These are phyloP conservation scores for Trichodelitschia bisporula DNA, from an alignment of 495 filamentous ascomycete genomes.

Conservation along the genomic window DNA sequence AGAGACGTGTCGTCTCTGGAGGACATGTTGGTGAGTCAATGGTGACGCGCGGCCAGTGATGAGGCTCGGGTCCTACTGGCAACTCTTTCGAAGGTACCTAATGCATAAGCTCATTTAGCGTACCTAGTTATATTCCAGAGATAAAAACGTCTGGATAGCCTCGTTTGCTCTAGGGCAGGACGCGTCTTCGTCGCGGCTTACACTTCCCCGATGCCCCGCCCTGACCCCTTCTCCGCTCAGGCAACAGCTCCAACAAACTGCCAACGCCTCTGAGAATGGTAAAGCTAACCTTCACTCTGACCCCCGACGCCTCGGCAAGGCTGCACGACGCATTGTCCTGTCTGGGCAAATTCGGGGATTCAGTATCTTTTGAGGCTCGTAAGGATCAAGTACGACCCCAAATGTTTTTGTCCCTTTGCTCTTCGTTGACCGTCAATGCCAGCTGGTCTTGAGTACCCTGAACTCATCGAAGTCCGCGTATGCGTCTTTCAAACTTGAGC, in stretches of 20 bases:
- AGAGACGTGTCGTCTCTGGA: too few relatives aligned
- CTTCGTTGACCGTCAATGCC: conserved; percentile 4
- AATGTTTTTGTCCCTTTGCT: conserved; percentile 1
- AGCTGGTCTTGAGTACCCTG: conserved; percentile 63
- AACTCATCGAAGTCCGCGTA: conserved; percentile 91
- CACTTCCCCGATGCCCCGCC: too few relatives aligned
- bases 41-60: too few relatives aligned
- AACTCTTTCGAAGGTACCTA: too few relatives aligned
- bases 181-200: too few relatives aligned
- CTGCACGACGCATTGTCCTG: conserved; percentile 72
- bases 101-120: too few relatives aligned
- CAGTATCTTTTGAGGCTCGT: conserved; percentile 63
- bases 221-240: too few relatives aligned
- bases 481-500: conserved; percentile 51
- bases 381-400: conserved; percentile 32
- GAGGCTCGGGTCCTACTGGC: too few relatives aligned
- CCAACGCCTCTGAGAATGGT: conserved; percentile 24
- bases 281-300: conserved; percentile 53
- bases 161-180: too few relatives aligned
- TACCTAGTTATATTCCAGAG: not conserved
- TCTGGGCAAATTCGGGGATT: conserved; percentile 79
- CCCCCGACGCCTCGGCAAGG: conserved; percentile 42
- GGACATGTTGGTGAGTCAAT: too few relatives aligned
- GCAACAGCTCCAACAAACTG: not conserved
- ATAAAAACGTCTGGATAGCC: too few relatives aligned